Conservation (phyloP, 495 filamentous ascomycete species). For the Hypoxylon fuscum region DNA sequence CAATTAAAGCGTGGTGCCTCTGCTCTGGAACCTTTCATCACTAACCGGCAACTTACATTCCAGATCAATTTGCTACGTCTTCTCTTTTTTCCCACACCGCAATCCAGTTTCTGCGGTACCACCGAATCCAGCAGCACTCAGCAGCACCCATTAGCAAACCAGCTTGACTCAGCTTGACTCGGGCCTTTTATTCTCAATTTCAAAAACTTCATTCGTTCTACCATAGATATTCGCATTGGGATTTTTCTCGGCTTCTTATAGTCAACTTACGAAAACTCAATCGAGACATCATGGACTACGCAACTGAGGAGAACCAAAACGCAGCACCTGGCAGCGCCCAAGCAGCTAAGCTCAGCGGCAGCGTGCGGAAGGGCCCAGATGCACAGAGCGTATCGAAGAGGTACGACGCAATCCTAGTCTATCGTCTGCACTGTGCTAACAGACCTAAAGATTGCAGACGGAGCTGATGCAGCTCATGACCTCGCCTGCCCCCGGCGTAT, state of each 20-base stretch:
- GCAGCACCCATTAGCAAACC: no score
- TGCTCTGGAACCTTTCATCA: constrained; percentile 25
- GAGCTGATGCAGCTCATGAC: constrained; percentile 99
- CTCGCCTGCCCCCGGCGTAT: constrained; percentile 89
- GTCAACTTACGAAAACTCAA: constrained; percentile 10
- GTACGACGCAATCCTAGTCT: constrained; percentile 50
- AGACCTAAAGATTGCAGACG: constrained; percentile 79
- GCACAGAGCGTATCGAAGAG: constrained; percentile 83
- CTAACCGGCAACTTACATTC: constrained; percentile 39
- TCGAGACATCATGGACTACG: constrained; percentile 65
- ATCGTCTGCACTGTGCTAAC: constrained; percentile 26
- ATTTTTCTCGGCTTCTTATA: no score
- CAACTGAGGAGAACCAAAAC: constrained; percentile 77
- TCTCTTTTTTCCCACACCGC: constrained; percentile 26
- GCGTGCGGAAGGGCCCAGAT: constrained; percentile 64
- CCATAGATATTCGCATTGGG: constrained; percentile 1
- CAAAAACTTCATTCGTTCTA: constrained; percentile 15
- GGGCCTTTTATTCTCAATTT: constrained; percentile 28
- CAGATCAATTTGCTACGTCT: constrained; percentile 30
- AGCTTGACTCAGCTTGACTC: no score
- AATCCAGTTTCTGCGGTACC: constrained; percentile 13
- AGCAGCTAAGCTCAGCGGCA: constrained; percentile 64
- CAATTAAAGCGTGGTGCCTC: constrained; percentile 19
- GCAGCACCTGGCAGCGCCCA: constrained; percentile 67
- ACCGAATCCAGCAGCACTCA: constrained; percentile 20